Base-by-base conservation (phyloP, 2,329 filamentous ascomycete species). In the Thermochaetoides dissita region DNA sequence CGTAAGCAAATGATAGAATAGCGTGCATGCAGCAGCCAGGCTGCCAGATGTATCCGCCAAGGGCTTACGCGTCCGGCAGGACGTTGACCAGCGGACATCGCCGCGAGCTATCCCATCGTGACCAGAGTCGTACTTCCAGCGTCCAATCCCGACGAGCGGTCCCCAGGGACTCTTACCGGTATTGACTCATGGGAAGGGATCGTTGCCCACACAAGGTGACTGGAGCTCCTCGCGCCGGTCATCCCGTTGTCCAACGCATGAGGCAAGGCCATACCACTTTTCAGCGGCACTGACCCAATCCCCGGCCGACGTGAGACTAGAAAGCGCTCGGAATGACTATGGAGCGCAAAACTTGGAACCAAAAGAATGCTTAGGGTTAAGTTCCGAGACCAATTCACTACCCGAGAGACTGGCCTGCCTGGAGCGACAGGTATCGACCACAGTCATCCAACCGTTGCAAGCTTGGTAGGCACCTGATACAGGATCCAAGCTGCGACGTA, bases 281-380 rank as follows among this genome's bases (percentile, higher is more conserved):
- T 69, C 69, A 71, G 68, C 66, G 65, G 67, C 47, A 45, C 39
- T 36, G 30, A 34, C 38, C 37, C 42, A 38, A 39, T 30, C 35
- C 12, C 39, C 38, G 32, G 41, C 48, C 51, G 54, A 50, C 51
- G 42, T 48, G 51, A 54, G 59, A 63, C 57, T 87, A 87, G 59
- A 88, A 76, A 71, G 71, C 67, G 68, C 66, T 64, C 72, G 65
- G 71, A 63, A 78, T 78, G 51, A 81, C 79, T 74, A 66, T 68
- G 34, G 62, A 71, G 69, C 76, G 76, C 77, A 83, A 87, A 57
- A 72, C 82, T 84, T 48, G 53, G 58, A 76, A 79, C 84, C 83
- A 82, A 77, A 68, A 62, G 59, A 67, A 63, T 67, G 68, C 73
- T 83, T 94, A 94, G 88, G 88, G 88, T 94, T 94, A 94, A 88